Evolutionary conservation across 805 yeast genomes (phyloP).

Genomic region (Vanderwaltozyma polyspora): DNA sequence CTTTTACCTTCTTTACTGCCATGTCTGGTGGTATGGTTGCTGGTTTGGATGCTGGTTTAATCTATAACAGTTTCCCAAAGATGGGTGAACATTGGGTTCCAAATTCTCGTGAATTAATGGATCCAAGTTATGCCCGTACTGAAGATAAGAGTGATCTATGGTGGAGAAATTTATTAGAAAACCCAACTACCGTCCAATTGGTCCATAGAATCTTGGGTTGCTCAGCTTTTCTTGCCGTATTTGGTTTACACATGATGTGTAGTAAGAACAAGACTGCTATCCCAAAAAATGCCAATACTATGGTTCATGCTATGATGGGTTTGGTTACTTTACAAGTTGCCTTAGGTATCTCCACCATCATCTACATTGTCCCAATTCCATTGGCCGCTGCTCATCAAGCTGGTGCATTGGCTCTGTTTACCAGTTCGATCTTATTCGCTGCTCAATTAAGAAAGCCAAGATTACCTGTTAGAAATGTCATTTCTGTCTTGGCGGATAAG

Average conservation of each 20-base stretch:
- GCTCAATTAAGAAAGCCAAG: conserved; percentile 51
- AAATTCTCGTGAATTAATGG: conserved; percentile 63
- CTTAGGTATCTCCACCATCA: conserved; percentile 74
- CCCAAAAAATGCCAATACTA: conserved; percentile 46
- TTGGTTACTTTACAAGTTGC: conserved; percentile 72
- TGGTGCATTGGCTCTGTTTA: conserved; percentile 82
- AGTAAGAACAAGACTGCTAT: conserved; percentile 40
- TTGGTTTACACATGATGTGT: conserved; percentile 63
- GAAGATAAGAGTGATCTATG: conserved; percentile 60
- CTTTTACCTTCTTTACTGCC: conserved; percentile 74
- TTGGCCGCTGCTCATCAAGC: conserved; percentile 95
- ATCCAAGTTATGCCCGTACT: conserved; percentile 56
- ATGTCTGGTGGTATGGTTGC: conserved; percentile 98
- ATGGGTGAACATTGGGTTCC: conserved; percentile 88
- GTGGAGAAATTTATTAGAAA: conserved; percentile 91
- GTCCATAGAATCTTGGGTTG: conserved; percentile 80
- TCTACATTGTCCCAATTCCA: conserved; percentile 84
- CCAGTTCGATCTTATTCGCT: conserved; percentile 58
- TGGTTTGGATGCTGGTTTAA: conserved; percentile 93
- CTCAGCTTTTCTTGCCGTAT: conserved; percentile 60
- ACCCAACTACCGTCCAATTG: conserved; percentile 91
- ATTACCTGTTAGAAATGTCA: conserved; percentile 28
- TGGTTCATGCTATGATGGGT: conserved; percentile 67
- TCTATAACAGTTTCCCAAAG: conserved; percentile 90
- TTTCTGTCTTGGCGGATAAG: conserved; percentile 27